These are phyloP conservation scores for Neckera pumila DNA, from an alignment of 225 moss, liverwort and hornwort species.

Conservation along the genomic window DNA sequence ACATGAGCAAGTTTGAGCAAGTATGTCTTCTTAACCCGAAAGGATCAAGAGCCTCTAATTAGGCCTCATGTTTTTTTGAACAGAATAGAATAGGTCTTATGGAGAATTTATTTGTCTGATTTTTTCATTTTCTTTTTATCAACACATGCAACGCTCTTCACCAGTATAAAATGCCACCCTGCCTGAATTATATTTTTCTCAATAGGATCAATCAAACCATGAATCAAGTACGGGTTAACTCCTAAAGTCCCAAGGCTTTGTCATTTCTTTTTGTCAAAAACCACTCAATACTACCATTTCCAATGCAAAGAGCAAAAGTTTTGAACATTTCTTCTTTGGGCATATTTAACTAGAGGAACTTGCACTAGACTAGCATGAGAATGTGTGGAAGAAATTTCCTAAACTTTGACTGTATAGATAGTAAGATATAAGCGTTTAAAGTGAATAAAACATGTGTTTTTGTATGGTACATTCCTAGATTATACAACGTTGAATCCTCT, in stretches of 20 bases:
- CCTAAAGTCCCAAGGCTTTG: background rate
- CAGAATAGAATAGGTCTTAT: background rate
- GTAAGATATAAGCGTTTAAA: background rate
- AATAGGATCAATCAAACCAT: background rate
- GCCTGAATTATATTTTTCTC: background rate
- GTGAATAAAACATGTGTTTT: background rate
- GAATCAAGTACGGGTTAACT: background rate
- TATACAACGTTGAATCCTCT: background rate
- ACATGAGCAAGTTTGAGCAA: background rate
- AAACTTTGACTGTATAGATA: background rate
- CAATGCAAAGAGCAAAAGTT: background rate
- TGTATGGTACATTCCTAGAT: background rate
- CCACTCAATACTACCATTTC: background rate
- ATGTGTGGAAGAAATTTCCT: background rate
- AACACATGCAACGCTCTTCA: background rate
- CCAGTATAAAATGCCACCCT: background rate
- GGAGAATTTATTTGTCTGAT: background rate
- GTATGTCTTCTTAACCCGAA: too few relatives aligned
- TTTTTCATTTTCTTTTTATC: background rate
- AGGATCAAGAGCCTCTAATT: background rate
- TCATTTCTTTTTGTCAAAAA: background rate
- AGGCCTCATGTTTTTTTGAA: background rate
- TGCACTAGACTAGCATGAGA: background rate
- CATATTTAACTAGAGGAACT: background rate
- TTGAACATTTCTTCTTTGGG: background rate